Percentiles rank a stretch among this genome's conserved stretches.
Evolutionary conservation across 1,284 basidiomycete species (phyloP).

Genomic region (Apiotrichum sp.): DNA sequence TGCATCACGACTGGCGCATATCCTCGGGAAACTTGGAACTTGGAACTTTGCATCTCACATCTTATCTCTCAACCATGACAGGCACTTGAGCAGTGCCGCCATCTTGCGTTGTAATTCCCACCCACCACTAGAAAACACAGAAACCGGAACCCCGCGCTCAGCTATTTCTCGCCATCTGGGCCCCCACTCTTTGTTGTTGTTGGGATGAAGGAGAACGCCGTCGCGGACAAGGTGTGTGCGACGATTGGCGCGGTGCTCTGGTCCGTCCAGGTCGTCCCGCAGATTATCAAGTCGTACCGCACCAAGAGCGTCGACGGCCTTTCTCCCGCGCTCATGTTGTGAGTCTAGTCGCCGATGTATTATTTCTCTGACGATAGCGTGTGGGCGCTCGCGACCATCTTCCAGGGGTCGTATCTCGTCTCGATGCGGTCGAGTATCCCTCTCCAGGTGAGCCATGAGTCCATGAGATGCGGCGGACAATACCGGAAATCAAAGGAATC

Average conservation of each 20-base stretch:
- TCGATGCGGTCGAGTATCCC: conserved; percentile 66
- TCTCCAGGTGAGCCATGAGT: conserved; percentile 32
- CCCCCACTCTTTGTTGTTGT: no score
- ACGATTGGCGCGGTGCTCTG: conserved; percentile 53
- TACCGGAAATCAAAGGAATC: no score
- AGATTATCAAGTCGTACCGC: conserved; percentile 63
- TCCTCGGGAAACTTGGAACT: no score
- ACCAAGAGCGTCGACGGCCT: conserved; percentile 66
- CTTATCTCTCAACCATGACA: no score
- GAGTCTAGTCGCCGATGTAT: conserved; percentile 11
- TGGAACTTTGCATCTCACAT: no score
- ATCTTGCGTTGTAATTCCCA: no score
- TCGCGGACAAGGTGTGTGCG: conserved; percentile 57
- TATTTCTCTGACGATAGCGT: neutral
- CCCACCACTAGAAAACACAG: no score
- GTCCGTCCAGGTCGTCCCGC: conserved; percentile 57
- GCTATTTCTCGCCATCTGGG: no score
- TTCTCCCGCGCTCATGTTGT: conserved; percentile 63
- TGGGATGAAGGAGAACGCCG: conserved; percentile 10
- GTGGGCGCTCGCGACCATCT: conserved; percentile 61
- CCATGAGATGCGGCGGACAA: no score
- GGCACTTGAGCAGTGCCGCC: no score
- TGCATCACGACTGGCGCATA: no score
- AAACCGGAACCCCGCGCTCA: no score
- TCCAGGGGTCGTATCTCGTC: conserved; percentile 65